Evolutionary conservation across 1,284 basidiomycete genomes (phyloP).

Genomic region (Phlebopus sp.): DNA sequence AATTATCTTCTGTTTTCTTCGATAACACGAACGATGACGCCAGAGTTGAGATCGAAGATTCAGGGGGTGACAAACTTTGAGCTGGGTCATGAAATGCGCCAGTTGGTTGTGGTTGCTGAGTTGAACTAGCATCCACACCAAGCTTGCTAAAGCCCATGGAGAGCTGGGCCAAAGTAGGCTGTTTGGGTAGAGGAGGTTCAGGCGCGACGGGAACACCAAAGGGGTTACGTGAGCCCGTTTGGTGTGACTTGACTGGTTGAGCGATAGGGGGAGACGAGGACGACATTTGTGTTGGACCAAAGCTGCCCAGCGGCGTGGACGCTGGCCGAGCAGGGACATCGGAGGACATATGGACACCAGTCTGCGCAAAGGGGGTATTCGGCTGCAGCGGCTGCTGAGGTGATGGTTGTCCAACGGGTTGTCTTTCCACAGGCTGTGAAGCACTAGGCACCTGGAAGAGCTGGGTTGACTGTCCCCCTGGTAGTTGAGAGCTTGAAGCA

Average conservation of each 20-base stretch:
- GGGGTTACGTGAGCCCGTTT: conserved; percentile 93
- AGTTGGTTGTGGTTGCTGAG: conserved; percentile 32
- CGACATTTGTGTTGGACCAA: conserved; percentile 26
- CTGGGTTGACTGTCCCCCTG: conserved; percentile 9
- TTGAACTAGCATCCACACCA: conserved; percentile 19
- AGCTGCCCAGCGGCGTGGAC: conserved; percentile 60
- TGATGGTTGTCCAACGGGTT: background rate
- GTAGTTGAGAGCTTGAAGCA: conserved; percentile 9
- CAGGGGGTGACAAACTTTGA: conserved; percentile 14
- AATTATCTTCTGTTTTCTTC: conserved; percentile 31
- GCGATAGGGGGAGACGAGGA: conserved; percentile 42
- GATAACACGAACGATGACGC: conserved; percentile 66
- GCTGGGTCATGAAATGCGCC: conserved; percentile 2
- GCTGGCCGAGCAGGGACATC: conserved; percentile 55
- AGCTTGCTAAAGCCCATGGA: conserved; percentile 46
- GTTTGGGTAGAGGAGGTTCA: conserved; percentile 70
- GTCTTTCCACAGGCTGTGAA: conserved; percentile 6
- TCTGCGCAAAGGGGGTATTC: conserved; percentile 13
- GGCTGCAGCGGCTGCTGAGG: conserved; percentile 7
- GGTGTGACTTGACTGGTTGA: conserved; percentile 77
- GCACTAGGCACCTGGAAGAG: conserved; percentile 12
- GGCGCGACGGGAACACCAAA: conserved; percentile 78
- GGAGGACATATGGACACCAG: conserved; percentile 14
- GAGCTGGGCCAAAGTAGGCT: conserved; percentile 80
- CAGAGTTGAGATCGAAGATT: conserved; percentile 58